Evolutionary conservation across 2,329 filamentous ascomycete genomes (phyloP).

Genomic region (Macrophomina tecta): DNA sequence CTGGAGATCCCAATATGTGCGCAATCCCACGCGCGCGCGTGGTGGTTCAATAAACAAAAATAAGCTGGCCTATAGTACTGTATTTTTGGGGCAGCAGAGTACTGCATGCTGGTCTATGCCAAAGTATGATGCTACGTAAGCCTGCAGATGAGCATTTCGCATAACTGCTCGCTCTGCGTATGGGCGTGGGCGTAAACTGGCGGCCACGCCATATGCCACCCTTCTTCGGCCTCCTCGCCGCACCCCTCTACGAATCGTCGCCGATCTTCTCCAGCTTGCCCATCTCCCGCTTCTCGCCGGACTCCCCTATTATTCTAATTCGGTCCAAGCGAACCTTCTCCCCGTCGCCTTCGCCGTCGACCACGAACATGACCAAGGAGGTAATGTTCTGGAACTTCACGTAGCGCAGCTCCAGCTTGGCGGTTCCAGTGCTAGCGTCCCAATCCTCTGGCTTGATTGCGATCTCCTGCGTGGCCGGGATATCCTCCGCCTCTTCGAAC

Average conservation of each 20-base stretch:
- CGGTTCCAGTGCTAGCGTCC: slow-evolving; percentile 60
- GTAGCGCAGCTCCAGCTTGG: slow-evolving; percentile 72
- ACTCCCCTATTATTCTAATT: slow-evolving; percentile 81
- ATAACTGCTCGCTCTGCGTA: slow-evolving; percentile 20
- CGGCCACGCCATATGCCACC: not conserved
- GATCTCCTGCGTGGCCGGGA: slow-evolving; percentile 78
- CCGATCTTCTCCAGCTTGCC: slow-evolving; percentile 95
- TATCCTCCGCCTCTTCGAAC: slow-evolving; percentile 92
- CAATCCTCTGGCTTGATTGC: slow-evolving; percentile 78
- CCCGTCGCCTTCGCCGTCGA: slow-evolving; percentile 77
- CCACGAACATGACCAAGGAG: slow-evolving; percentile 85
- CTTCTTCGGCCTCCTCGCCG: not conserved
- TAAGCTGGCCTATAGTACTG: not conserved
- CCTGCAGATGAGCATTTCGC: slow-evolving; percentile 26
- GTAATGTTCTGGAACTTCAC: slow-evolving; percentile 98
- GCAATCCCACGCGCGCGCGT: slow-evolving; percentile 7
- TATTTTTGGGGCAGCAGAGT: slow-evolving; percentile 18
- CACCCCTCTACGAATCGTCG: slow-evolving; percentile 58
- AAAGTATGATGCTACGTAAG: slow-evolving; percentile 20
- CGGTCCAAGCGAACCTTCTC: slow-evolving; percentile 87
- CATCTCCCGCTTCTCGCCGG: slow-evolving; percentile 88
- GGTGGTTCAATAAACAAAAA: slow-evolving; percentile 2
- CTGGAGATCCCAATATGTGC: slow-evolving; percentile 26
- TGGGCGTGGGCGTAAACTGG: slow-evolving; percentile 3
- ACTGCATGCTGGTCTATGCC: slow-evolving; percentile 25